Evolutionary conservation across 108 stramenopile species (phyloP).

Genomic region (Fragilariopsis cylindrus): DNA sequence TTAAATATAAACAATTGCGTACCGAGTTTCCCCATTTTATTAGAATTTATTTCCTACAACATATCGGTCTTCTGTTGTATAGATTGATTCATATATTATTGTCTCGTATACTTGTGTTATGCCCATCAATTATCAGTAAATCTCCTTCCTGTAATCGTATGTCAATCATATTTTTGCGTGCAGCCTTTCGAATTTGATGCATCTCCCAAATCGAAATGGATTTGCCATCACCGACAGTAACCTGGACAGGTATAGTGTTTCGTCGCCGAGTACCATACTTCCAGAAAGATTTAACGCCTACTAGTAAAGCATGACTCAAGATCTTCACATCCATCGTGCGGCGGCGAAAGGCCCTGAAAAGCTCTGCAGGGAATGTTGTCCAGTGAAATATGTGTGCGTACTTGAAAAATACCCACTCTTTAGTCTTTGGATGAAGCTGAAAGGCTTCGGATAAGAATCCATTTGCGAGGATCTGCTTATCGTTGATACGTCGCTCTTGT

Average conservation of each 20-base stretch:
- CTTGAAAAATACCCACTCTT: slow-evolving; percentile 49
- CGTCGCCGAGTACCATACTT: slow-evolving; percentile 42
- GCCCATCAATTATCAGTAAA: slow-evolving; percentile 46
- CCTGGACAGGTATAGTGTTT: slow-evolving; percentile 27
- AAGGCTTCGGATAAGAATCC: slow-evolving; percentile 32
- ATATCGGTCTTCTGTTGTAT: no score
- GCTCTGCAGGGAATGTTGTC: slow-evolving; percentile 44
- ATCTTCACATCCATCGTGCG: slow-evolving; percentile 24
- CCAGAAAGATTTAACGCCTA: slow-evolving; percentile 15
- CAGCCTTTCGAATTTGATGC: slow-evolving; percentile 35
- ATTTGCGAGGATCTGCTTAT: slow-evolving; percentile 28
- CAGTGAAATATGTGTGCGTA: slow-evolving; percentile 51
- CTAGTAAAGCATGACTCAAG: slow-evolving; percentile 19
- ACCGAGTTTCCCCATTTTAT: no score
- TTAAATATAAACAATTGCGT: no score
- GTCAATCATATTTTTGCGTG: slow-evolving; percentile 47
- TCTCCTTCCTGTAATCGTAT: slow-evolving; percentile 44
- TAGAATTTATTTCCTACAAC: no score
- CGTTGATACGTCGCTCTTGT: not conserved
- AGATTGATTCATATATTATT: no score
- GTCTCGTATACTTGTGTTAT: slow-evolving; percentile 9
- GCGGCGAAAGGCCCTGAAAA: slow-evolving; percentile 27
- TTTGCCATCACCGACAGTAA: slow-evolving; percentile 43
- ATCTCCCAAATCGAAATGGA: slow-evolving; percentile 40
- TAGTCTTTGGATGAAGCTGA: slow-evolving; percentile 42